These are phyloP conservation scores for Brettanomyces sp. DNA, from an alignment of 805 yeast genomes.

Conservation along the genomic window DNA sequence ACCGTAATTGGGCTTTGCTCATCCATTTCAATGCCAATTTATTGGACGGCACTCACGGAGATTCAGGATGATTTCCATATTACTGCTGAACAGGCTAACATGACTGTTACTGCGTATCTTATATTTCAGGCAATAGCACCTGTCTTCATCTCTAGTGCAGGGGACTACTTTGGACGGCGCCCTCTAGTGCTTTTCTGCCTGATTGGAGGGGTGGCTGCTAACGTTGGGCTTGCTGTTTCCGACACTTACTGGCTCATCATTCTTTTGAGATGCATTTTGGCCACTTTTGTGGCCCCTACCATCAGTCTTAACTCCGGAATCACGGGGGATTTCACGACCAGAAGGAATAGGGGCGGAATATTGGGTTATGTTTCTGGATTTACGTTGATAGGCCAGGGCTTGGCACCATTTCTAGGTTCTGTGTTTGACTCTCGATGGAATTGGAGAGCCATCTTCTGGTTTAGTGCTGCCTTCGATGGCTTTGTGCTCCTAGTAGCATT, in stretches of 20 bases:
- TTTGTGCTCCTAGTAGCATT: constrained; percentile 25
- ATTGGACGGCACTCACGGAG: constrained; percentile 65
- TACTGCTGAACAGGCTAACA: constrained; percentile 48
- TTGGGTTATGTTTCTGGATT: constrained; percentile 60
- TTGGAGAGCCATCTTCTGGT: constrained; percentile 80
- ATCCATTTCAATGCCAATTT: constrained; percentile 65
- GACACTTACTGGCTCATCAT: constrained; percentile 52
- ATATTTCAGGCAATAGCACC: constrained; percentile 75
- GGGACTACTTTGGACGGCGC: constrained; percentile 67
- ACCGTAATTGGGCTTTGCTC: constrained; percentile 54
- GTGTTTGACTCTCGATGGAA: constrained; percentile 41
- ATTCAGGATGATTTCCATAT: constrained; percentile 47
- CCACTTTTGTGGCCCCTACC: constrained; percentile 68
- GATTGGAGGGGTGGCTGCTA: constrained; percentile 46
- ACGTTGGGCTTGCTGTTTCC: constrained; percentile 56
- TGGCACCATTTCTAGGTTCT: constrained; percentile 68
- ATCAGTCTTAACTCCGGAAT: constrained; percentile 63
- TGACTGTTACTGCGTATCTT: constrained; percentile 70
- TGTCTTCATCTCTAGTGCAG: constrained; percentile 53
- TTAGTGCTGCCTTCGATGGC: constrained; percentile 58
- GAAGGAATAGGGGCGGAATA: constrained; percentile 59
- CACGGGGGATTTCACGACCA: constrained; percentile 63
- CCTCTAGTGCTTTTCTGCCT: constrained; percentile 53
- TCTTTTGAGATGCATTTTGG: constrained; percentile 65
- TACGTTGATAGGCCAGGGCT: constrained; percentile 62